phyloP scores from a whole-genome alignment of 2,329 filamentous ascomycete genomes.

The Colletotrichum truncatum region DNA sequence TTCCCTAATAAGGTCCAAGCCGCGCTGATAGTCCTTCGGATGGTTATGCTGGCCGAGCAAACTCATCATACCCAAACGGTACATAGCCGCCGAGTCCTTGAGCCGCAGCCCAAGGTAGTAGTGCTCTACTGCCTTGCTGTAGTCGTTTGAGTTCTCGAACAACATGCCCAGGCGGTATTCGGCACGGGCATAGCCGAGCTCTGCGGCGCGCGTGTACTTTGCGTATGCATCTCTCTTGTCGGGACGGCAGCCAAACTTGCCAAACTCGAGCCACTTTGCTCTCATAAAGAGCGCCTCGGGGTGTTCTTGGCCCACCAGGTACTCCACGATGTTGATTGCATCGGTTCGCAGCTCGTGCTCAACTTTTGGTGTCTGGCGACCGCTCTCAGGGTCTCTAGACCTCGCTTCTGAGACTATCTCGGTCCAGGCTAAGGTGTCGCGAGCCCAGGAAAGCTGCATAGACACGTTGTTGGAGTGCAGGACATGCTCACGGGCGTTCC shows the following conservation, averaged over 20 bases:
- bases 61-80: conserved; percentile 97
- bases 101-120: conserved; percentile 84
- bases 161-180: conserved; percentile 99
- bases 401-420: conserved; percentile 84
- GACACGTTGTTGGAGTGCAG: conserved; percentile 94
- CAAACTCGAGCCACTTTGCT: conserved; percentile 98
- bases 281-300: conserved; percentile 94
- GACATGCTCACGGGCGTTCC: conserved; percentile 83
- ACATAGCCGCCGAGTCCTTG: conserved; percentile 86
- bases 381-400: conserved; percentile 67
- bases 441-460: conserved; percentile 96
- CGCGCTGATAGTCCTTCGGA: conserved; percentile 79
- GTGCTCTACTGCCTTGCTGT: conserved; percentile 88
- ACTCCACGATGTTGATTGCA: conserved; percentile 90
- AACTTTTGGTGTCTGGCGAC: conserved; percentile 77
- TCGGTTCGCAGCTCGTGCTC: conserved; percentile 91
- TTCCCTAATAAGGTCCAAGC: conserved; percentile 82
- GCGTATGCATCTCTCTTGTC: conserved; percentile 96
- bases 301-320: conserved; percentile 90
- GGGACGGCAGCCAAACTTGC: conserved; percentile 88
- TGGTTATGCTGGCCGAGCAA: conserved; percentile 93
- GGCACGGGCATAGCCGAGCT: conserved; percentile 85
- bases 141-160: conserved; percentile 94
- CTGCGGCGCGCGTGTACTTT: conserved; percentile 86
- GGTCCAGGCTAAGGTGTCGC: conserved; percentile 89